Percentiles rank a stretch among this genome's conserved stretches.
Conservation (phyloP, 805 yeast genomes). For the Yamadazyma laniorum region DNA sequence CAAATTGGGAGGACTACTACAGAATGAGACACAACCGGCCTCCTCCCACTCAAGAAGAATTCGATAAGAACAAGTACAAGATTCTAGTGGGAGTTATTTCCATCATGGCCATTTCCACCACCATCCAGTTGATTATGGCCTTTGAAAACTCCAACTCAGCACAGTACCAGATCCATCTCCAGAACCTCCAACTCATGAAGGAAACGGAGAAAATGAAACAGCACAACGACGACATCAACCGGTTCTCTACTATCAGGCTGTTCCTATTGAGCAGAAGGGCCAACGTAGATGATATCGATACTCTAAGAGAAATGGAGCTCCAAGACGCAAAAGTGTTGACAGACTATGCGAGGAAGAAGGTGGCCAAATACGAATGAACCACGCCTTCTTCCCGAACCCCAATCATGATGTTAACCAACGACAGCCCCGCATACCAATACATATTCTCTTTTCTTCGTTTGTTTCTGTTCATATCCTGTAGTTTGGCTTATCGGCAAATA, state of each 20-base stretch:
- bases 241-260: conserved; percentile 31
- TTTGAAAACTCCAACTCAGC: conserved; percentile 33
- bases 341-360: conserved; percentile 31
- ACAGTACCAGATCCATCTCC: conserved; percentile 21
- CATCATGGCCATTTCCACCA: conserved; percentile 29
- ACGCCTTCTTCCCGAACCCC: too few relatives aligned
- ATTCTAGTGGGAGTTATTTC: conserved; percentile 35
- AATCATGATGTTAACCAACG: too few relatives aligned
- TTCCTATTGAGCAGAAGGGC: conserved; percentile 35
- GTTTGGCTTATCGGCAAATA: too few relatives aligned
- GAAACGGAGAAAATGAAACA: conserved; percentile 21
- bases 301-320: conserved; percentile 15
- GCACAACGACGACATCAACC: conserved; percentile 24
- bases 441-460: too few relatives aligned
- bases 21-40: conserved; percentile 34
- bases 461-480: too few relatives aligned
- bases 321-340: conserved; percentile 31
- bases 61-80: conserved; percentile 43
- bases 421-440: too few relatives aligned
- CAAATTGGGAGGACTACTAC: conserved; percentile 64
- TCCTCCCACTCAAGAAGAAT: conserved; percentile 41
- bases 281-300: conserved; percentile 20
- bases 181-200: conserved; percentile 28
- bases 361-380: too few relatives aligned
- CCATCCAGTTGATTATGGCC: conserved; percentile 38